A percentile compares a stretch with the other conserved stretches of the same genome.
phyloP scores from a whole-genome alignment of 2,329 filamentous ascomycete genomes.

The Fusarium bactridioides region DNA sequence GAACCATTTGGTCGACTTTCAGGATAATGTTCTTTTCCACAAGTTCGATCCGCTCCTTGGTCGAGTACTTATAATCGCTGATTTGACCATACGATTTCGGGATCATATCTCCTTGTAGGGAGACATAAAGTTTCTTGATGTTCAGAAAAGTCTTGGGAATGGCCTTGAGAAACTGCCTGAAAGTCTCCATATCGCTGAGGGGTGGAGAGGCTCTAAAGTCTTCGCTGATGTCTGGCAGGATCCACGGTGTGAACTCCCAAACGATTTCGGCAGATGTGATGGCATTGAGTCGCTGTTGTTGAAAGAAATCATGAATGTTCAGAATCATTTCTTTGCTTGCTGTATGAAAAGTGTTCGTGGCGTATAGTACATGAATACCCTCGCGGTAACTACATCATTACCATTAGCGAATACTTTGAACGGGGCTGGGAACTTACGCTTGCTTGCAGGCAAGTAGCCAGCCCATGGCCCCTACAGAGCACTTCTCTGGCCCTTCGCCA shows the following conservation, averaged over 20 bases:
- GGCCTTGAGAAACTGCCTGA: slow-evolving; percentile 22
- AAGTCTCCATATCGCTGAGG: slow-evolving; percentile 1
- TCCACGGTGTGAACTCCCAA: slow-evolving; percentile 34
- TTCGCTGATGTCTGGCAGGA: background rate
- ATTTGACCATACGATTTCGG: background rate
- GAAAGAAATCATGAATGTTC: slow-evolving; percentile 23
- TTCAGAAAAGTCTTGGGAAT: slow-evolving; percentile 24
- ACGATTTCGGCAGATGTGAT: slow-evolving; percentile 39
- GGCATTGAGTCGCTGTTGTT: slow-evolving; percentile 30
- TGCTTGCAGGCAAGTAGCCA: slow-evolving; percentile 45
- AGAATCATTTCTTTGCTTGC: slow-evolving; percentile 31
- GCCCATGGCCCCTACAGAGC: slow-evolving; percentile 41
- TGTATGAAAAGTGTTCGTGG: slow-evolving; percentile 40
- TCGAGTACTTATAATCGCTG: background rate
- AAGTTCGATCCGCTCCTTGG: background rate
- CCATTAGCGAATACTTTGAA: background rate
- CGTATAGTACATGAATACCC: slow-evolving; percentile 43
- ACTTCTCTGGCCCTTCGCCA: slow-evolving; percentile 23
- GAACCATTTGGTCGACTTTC: slow-evolving; percentile 31
- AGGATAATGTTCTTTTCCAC: background rate
- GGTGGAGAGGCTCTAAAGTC: background rate
- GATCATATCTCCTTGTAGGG: slow-evolving; percentile 9
- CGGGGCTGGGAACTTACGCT: slow-evolving; percentile 23
- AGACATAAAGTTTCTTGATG: slow-evolving; percentile 25
- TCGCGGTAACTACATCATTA: slow-evolving; percentile 39